Conservation (phyloP, 2,329 filamentous ascomycete genomes). For the Domatiomyces catenatus region DNA sequence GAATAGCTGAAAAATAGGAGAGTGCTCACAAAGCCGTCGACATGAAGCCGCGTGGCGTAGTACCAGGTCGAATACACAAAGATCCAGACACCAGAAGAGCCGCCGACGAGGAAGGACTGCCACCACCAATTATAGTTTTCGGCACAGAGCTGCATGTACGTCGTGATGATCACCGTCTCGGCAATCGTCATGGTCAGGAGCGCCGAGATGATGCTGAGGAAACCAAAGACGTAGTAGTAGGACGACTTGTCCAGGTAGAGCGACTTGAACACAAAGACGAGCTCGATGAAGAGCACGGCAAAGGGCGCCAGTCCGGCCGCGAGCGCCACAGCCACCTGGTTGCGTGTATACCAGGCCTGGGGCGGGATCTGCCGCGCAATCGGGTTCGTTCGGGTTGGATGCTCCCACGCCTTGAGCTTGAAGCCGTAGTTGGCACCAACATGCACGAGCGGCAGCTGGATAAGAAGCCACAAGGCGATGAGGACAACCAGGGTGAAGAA, state of each 20-base stretch:
- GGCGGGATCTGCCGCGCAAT: conserved; percentile 59
- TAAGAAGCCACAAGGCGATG: conserved; percentile 63
- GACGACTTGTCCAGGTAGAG: conserved; percentile 82
- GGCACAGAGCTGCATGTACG: conserved; percentile 66
- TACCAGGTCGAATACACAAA: conserved; percentile 75
- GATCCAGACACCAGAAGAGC: conserved; percentile 63
- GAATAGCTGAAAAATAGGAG: conserved; percentile 77
- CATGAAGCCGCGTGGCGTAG: conserved; percentile 64
- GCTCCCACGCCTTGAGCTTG: conserved; percentile 54
- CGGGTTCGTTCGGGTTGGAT: conserved; percentile 61
- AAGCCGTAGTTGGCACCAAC: conserved; percentile 65
- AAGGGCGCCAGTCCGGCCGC: conserved; percentile 69
- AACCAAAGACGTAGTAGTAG: conserved; percentile 86
- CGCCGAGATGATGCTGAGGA: conserved; percentile 56
- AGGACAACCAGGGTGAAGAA: conserved; percentile 64
- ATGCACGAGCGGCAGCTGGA: conserved; percentile 75
- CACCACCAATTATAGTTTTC: conserved; percentile 92
- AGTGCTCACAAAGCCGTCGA: conserved; percentile 62
- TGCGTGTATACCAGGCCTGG: conserved; percentile 60
- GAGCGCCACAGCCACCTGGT: conserved; percentile 42
- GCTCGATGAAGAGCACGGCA: conserved; percentile 74
- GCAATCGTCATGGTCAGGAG: conserved; percentile 63
- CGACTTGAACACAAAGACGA: conserved; percentile 74
- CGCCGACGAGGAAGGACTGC: conserved; percentile 70
- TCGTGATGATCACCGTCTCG: conserved; percentile 68